Evolutionary conservation across 805 yeast genomes (phyloP), one percentile per base, ranked within the genome.

Genomic region (Suhomyces vadensis): DNA sequence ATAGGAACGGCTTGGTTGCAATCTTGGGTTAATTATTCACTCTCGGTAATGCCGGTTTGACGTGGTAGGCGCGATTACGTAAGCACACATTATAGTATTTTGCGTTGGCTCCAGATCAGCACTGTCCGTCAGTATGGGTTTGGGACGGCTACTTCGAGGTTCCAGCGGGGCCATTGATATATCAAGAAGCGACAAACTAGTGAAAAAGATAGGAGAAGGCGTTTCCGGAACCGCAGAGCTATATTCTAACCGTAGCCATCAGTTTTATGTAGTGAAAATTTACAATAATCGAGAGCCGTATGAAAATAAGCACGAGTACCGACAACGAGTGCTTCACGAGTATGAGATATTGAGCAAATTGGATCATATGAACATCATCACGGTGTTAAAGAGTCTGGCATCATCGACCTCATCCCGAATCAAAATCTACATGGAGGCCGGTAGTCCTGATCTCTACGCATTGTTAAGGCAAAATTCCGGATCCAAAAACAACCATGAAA

Each of bases 231-330:
- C 43, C 8, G 74, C 69, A 6, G 69, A 63, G n/a, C 56, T 68
- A 20, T 44, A 46, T 43, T 35, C 49, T 16, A 31, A 39, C 16
- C 23, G 19, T 14, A 31, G 22, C 14, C 16, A 17, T 13, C 37
- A 33, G 14, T 31, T 33, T 21, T 65, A 60, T 43, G 85, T 81
- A 0, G 64, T 79, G 3, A 81, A 81, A 54, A 60, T 62, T 1
- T 78, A 75, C 56, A 64, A 62, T 25, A 46, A 59, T 2, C 63
- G 56, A 40, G 82, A 77, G 42, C 43, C 46, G 5, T 52, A 65
- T 43, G 80, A 77, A 50, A 46, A 68, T 2, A 61, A 60, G 26
- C 31, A 48, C n/a, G 79, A 74, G 39, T 75, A 72, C 49, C 51
- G 55, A 9, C 50, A 41, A 1, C 51, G 78, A n/a, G 68, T 71